Percentiles rank a stretch among this genome's conserved stretches.
Conservation (phyloP, 1,139 yeast genomes). For the Taphrina communis region DNA sequence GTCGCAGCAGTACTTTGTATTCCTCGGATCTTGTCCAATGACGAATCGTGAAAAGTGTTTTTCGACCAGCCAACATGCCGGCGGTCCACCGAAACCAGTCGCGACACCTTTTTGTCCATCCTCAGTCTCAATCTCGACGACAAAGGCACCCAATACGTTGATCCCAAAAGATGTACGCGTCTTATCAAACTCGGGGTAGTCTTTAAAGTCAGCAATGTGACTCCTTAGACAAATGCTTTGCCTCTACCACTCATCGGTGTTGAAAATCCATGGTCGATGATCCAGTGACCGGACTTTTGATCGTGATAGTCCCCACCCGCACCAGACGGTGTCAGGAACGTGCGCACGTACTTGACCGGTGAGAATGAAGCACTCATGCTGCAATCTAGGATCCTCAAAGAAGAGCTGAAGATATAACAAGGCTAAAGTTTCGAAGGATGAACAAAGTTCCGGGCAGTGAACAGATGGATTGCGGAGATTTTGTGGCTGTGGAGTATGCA, state of each 20-base stretch:
- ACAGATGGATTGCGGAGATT: conserved; percentile 9
- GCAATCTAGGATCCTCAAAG: too few relatives aligned
- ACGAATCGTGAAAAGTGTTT: conserved; percentile 58
- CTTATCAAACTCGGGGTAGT: conserved; percentile 53
- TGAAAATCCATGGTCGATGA: conserved; percentile 25
- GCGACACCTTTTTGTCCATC: conserved; percentile 60
- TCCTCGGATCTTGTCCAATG: conserved; percentile 58
- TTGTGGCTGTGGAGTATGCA: background rate
- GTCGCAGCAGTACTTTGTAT: conserved; percentile 49
- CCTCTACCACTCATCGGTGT: conserved; percentile 43
- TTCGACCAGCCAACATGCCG: conserved; percentile 59
- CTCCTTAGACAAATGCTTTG: background rate
- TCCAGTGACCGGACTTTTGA: conserved; percentile 59
- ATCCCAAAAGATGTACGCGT: conserved; percentile 60
- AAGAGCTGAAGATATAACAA: too few relatives aligned
- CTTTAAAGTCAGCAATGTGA: background rate
- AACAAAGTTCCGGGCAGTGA: background rate
- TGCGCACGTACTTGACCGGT: conserved; percentile 54
- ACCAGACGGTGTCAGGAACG: conserved; percentile 56
- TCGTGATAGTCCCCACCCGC: conserved; percentile 61
- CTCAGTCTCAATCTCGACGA: conserved; percentile 58
- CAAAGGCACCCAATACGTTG: conserved; percentile 60
- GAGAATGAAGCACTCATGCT: background rate
- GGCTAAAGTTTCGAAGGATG: too few relatives aligned
- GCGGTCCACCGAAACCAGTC: conserved; percentile 62